Conservation (phyloP, 495 filamentous ascomycete species). For the Schizothecium vesticola region DNA sequence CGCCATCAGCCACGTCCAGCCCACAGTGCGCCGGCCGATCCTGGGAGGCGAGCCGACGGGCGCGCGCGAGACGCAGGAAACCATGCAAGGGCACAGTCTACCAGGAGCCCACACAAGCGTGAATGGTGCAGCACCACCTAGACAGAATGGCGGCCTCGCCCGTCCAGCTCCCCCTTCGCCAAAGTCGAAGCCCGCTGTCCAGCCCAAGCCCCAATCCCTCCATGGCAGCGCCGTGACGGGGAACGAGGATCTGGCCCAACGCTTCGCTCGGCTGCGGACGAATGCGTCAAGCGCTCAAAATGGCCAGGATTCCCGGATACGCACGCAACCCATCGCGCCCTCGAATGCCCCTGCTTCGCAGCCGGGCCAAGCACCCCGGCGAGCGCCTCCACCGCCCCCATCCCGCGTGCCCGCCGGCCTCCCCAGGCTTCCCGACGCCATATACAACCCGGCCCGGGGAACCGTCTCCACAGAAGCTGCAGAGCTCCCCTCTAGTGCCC, state of each 20-base stretch:
- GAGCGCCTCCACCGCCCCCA: slow-evolving; percentile 54
- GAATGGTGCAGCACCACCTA: not conserved
- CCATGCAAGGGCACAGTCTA: no score
- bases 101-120: not conserved
- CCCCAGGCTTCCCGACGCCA: slow-evolving; percentile 74
- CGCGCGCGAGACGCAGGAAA: not conserved
- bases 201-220: slow-evolving; percentile 58
- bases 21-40: slow-evolving; percentile 13
- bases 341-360: not conserved
- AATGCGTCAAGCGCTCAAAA: slow-evolving; percentile 13
- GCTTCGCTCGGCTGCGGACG: slow-evolving; percentile 55
- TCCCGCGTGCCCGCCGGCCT: slow-evolving; percentile 42
- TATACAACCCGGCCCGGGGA: slow-evolving; percentile 71
- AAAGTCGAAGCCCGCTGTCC: slow-evolving; percentile 47
- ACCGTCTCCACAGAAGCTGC: slow-evolving; percentile 50
- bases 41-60: not conserved
- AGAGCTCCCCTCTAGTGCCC: slow-evolving; percentile 43
- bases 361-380: slow-evolving; percentile 36
- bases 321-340: slow-evolving; percentile 31
- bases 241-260: slow-evolving; percentile 44
- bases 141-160: slow-evolving; percentile 4
- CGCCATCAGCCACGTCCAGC: slow-evolving; percentile 45
- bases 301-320: slow-evolving; percentile 35
- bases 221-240: slow-evolving; percentile 48
- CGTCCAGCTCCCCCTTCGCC: slow-evolving; percentile 5